Base-by-base conservation (phyloP, 2,329 filamentous ascomycete genomes). In the Volutella citrinella region DNA sequence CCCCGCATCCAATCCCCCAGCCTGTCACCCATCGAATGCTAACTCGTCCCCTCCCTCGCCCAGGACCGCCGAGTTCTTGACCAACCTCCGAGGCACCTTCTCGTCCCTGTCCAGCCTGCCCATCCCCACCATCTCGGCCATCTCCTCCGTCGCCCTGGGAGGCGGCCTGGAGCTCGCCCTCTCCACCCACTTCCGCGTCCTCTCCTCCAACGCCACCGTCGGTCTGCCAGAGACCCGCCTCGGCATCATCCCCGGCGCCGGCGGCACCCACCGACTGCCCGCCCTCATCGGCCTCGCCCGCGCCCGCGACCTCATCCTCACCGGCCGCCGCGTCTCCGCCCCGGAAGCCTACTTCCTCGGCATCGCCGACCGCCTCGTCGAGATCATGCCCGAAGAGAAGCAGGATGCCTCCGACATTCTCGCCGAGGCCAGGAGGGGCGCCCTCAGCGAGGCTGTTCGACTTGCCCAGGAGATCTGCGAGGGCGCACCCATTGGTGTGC, bases 121-220 rank as follows among this genome's bases (percentile, higher is more conserved):
- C 11, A 82, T 97, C 48, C 93, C 93, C 18, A 95, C 91, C 32
- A 91, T 98, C 57, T 82, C 86, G 5, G 89, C 89, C 37, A 79
- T 98, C 43, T 84, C 84, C 34, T 93, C 87, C 30, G 68, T 87
- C 38, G 93, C 93, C 6, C 82, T 97, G 19, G 93, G 93, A 44
- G 93, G 93, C 52, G 93, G 93, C 28, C 81, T 98, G 46, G 93
- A 98, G 66, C 78, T 98, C 33, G 91, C 89, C 3, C 79, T 98
- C 7, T 82, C 84, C 48, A 95, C 91, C 3, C 82, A 93, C 62
- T 80, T 98, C 63, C 87, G 93, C 47, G 83, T 98, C 32, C 82
- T 97, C 48, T 77, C 82, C 19, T 88, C 86, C 23, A 85, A 82
- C 20, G 85, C 88, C 12, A 68, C 73, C 16, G 80, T 98, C 34